Base-by-base conservation (phyloP, 768 basidiomycete species). In the Chalciporus pseudorubinellus region DNA sequence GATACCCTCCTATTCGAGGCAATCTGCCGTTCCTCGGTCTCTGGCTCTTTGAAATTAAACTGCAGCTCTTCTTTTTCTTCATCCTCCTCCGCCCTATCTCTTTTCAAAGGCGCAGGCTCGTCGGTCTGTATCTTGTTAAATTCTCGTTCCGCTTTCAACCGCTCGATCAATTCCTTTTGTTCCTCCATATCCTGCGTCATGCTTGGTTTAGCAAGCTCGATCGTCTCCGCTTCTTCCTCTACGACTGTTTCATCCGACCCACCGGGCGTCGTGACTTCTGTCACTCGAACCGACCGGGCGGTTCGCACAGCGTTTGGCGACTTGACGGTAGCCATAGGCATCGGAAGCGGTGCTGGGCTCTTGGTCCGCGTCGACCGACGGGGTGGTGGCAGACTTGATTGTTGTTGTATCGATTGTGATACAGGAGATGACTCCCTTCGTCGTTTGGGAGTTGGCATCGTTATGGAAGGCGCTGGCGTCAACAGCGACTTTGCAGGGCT, bases 181-280 rank as follows among this genome's bases (percentile, higher is more conserved):
- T 92, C 89, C 28, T 74, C 75, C 39, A 95, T 77, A 66, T 92
- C 91, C 59, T 85, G 76, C 6, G 77, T 79, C 64, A 89, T 76
- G 60, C 84, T 81, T 19, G 81, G 76, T 26, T 78, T 81, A 1
- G 82, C 78, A 2, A 86, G 74, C 38, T 83, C 80, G 20, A 83
- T 70, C 0, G 72, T 68, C 52, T 82, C 82, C 1, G 69, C 74
- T 28, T 87, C 84, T 59, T 85, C 85, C 44, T 88, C 87, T 3
- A 85, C 83, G 1, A 75, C 73, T 0, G 84, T 81, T 63, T 84
- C 79, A 29, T 88, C 86, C 1, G 83, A 83, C 4, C 77, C 78
- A 3, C 67, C 77, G 0, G 80, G 77, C 0, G 80, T 77, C 26
- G 73, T 65, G 8, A 74, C 70, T 57, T 70, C 72, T 13, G 53